A percentile compares a stretch with the other conserved stretches of the same genome.
These are phyloP conservation scores for Cystobasidium onofrii DNA, from an alignment of 768 basidiomycete genomes.

Conservation along the genomic window DNA sequence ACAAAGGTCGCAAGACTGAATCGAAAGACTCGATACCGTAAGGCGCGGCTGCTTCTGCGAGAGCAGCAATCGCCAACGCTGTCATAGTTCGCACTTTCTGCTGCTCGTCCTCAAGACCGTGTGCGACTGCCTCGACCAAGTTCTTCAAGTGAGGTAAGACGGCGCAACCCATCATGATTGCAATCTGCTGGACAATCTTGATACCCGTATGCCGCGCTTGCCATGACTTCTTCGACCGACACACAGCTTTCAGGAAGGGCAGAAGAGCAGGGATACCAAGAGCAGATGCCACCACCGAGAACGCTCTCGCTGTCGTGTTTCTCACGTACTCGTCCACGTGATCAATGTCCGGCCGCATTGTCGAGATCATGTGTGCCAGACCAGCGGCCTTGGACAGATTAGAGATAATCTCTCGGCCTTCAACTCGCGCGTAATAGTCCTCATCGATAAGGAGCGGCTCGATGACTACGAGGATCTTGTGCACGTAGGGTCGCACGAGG, in stretches of 20 bases:
- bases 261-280: constrained; percentile 95
- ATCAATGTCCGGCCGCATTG: constrained; percentile 99
- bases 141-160: constrained; percentile 94
- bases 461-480: constrained; percentile 99
- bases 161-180: constrained; percentile 99
- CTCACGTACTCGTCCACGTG: constrained; percentile 98
- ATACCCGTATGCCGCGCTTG: constrained; percentile 99
- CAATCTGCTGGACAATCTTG: constrained; percentile 98
- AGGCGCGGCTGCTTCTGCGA: constrained; percentile 93
- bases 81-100: constrained; percentile 97
- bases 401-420: constrained; percentile 98
- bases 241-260: constrained; percentile 96
- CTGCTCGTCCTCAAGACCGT: constrained; percentile 85
- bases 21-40: constrained; percentile 99
- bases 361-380: constrained; percentile 99
- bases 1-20: constrained; percentile 85
- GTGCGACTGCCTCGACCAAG: constrained; percentile 89
- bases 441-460: constrained; percentile 97
- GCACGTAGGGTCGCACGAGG: constrained; percentile 94
- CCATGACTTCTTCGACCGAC: constrained; percentile 98
- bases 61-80: constrained; percentile 77
- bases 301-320: constrained; percentile 93
- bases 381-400: constrained; percentile 98
- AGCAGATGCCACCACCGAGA: constrained; percentile 97
- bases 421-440: constrained; percentile 57